Base-by-base conservation (phyloP, 495 filamentous ascomycete species). In the Podospora bellae-mahoneyi region DNA sequence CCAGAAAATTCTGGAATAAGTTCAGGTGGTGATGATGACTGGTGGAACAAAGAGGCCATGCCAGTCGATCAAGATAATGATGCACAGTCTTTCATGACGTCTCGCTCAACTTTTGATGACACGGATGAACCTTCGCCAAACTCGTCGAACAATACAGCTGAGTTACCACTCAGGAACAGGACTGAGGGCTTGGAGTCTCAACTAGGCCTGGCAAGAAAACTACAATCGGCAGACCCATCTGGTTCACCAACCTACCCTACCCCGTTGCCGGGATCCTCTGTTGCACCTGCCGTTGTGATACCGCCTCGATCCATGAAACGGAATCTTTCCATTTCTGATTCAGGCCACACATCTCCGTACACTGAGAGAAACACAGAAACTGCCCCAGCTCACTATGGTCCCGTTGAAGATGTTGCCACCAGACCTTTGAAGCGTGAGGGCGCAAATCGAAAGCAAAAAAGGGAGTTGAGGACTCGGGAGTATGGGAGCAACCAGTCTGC, bases 61-160 rank as follows among this genome's bases (percentile, higher is more conserved):
- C 71, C 78, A 2, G 67, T 77, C 61, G 78, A 79, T n/a, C 65
- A 78, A 23, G 80, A 79, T 30, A 67, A 72, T 39, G 79, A 80
- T 18, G 64, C 72, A 5, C 72, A 78, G 23, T 69, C 76, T 7
- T 74, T 72, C 39, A 68, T 69, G 7, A 72, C 69, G 18, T 70
- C 68, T 2, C 53, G 73, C 44, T 72, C 66, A 15, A 64, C 70
- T 30, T 23, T 72, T 18, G 75, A 75, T 1, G 27, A 68, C n/a
- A 27, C 19, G 65, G 57, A 66, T 3, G 39, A 10, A 48, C 39
- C 39, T 7, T 19, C 48, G 15, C 16, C 32, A 53, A 60, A 6
- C 16, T 18, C 59, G 18, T 5, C 23, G 20, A 5, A 4, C 56
- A 27, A 13, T 5, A 58, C 56, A 48, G 39, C 7, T 48, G 39